A percentile compares a stretch with the other conserved stretches of the same genome.
Conservation (phyloP, 108 stramenopile species). For the Chaetoceros tenuissimus region DNA sequence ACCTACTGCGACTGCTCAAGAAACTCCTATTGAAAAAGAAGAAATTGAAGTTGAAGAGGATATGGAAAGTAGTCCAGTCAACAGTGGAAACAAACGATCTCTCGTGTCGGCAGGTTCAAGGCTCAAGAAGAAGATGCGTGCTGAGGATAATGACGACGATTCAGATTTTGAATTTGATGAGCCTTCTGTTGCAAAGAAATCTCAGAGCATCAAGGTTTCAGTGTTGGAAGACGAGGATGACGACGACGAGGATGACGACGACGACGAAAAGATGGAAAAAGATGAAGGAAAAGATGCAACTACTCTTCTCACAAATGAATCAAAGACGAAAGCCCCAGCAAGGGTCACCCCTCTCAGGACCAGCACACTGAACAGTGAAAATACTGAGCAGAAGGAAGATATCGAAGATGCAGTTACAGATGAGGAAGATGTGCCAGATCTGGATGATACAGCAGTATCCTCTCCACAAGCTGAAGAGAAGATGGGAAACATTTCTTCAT, state of each 20-base stretch:
- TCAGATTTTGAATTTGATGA: background rate
- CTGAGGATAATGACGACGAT: no score
- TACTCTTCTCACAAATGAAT: background rate
- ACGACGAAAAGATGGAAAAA: background rate
- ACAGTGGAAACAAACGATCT: no score
- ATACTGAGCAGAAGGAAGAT: slow-evolving; percentile 4
- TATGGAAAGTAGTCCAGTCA: no score
- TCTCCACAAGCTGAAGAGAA: slow-evolving; percentile 11
- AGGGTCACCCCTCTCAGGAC: slow-evolving; percentile 8
- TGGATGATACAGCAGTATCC: background rate
- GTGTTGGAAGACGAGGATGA: slow-evolving; percentile 7
- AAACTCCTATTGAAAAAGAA: no score
- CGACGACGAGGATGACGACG: slow-evolving; percentile 2
- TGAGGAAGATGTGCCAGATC: background rate
- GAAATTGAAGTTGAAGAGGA: no score
- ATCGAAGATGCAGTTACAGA: background rate
- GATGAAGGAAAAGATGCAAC: no score
- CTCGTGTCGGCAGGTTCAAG: no score
- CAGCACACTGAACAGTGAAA: background rate
- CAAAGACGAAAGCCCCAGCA: background rate
- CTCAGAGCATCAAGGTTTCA: background rate
- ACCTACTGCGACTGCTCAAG: no score
- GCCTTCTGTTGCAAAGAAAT: no score
- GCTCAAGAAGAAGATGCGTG: no score
- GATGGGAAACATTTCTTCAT: slow-evolving; percentile 4